A percentile compares a stretch with the other conserved stretches of the same genome.
Evolutionary conservation across 257 asterid genomes (phyloP).

Genomic region (Primulina huaijiensis): DNA sequence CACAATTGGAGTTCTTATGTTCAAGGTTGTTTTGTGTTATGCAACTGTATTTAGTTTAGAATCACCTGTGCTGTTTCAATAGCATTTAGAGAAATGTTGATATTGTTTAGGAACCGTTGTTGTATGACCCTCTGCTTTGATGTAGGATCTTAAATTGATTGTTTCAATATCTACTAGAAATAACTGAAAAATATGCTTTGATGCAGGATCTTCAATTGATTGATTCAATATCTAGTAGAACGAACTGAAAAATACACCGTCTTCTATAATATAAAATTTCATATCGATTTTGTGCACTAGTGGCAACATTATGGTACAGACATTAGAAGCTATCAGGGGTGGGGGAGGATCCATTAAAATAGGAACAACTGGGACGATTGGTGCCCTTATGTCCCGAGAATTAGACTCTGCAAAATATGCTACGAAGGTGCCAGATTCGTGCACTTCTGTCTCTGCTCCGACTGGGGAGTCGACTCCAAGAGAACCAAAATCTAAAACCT

Average conservation of each 20-base stretch:
- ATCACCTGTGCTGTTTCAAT: not conserved
- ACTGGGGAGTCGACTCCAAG: slow-evolving; percentile 33
- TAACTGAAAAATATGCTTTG: not conserved
- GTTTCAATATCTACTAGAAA: slow-evolving; percentile 15
- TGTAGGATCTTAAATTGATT: slow-evolving; percentile 27
- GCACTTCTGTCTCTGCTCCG: slow-evolving; percentile 25
- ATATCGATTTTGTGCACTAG: not conserved
- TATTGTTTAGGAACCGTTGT: not conserved
- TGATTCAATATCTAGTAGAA: slow-evolving; percentile 16
- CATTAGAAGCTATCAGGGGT: slow-evolving; percentile 60
- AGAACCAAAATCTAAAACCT: slow-evolving; percentile 33
- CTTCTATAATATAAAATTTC: not conserved
- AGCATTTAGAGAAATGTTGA: not conserved
- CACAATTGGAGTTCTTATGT: not conserved
- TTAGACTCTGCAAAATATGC: slow-evolving; percentile 48
- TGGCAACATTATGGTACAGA: slow-evolving; percentile 47
- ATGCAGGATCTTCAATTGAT: slow-evolving; percentile 27
- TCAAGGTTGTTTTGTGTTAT: not conserved
- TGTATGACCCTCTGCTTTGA: slow-evolving; percentile 8
- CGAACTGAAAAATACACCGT: slow-evolving; percentile 1
- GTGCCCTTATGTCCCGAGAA: slow-evolving; percentile 77
- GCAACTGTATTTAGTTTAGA: not conserved
- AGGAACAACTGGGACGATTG: slow-evolving; percentile 76
- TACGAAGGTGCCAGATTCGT: slow-evolving; percentile 26
- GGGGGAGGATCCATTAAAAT: slow-evolving; percentile 81